phyloP scores from a whole-genome alignment of 257 asterid genomes.

The Ophiorrhiza pumila region DNA sequence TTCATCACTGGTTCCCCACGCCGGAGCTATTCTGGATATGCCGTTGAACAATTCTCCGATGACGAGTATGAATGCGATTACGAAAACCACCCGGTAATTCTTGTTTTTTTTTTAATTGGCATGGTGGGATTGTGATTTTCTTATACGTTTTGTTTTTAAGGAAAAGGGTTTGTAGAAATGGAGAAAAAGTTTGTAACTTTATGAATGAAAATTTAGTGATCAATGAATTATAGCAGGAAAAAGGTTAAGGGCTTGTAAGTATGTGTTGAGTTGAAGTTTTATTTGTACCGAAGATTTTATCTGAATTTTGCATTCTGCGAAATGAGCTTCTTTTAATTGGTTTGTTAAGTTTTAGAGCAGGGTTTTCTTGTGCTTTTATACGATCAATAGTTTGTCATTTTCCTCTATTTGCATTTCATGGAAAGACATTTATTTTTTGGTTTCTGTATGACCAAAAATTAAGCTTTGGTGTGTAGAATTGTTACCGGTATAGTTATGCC shows the following conservation, averaged over 20 bases:
- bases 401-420: neutral
- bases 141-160: neutral
- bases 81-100: slow-evolving; percentile 69
- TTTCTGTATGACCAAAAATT: neutral
- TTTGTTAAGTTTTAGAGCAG: neutral
- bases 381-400: neutral
- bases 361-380: neutral
- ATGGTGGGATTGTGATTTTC: neutral
- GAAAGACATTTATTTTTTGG: neutral
- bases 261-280: neutral
- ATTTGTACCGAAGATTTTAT: neutral
- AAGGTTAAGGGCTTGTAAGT: neutral
- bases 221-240: neutral
- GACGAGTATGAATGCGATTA: slow-evolving; percentile 95
- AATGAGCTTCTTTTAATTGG: neutral
- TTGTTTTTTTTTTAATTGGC: neutral
- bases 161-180: neutral
- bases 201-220: neutral
- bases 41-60: slow-evolving; percentile 86
- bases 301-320: neutral
- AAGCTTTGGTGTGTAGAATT: neutral
- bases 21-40: slow-evolving; percentile 53
- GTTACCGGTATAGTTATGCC: neutral
- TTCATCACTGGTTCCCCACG: slow-evolving; percentile 3
- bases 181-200: neutral